Percentiles rank a stretch among this genome's conserved stretches.
phyloP scores from a whole-genome alignment of 2,329 filamentous ascomycete genomes.

The Diaporthe amygdali region DNA sequence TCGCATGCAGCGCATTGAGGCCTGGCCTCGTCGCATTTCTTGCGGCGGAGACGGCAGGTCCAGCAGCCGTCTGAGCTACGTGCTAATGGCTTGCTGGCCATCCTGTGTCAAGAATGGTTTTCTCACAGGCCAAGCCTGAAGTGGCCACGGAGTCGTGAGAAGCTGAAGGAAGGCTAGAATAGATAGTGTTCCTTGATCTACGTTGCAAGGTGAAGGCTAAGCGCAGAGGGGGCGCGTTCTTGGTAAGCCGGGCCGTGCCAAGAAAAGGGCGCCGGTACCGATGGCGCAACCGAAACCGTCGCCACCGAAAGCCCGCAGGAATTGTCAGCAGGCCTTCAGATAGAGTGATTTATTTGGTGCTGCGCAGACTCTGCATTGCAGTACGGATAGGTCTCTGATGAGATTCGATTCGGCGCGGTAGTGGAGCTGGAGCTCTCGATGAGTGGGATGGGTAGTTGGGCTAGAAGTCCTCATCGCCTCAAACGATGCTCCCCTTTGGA shows the following conservation, averaged over 20 bases:
- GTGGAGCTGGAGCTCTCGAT: neutral
- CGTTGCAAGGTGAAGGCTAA: neutral
- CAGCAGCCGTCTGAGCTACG: conserved; percentile 59
- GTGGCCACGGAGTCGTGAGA: neutral
- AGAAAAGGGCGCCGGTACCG: neutral
- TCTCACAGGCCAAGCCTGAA: neutral
- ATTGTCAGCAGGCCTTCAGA: neutral
- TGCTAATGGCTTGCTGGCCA: conserved; percentile 33
- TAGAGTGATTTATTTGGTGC: neutral
- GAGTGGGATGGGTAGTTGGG: neutral
- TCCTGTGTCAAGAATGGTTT: neutral
- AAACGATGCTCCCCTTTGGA: neutral
- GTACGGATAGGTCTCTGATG: neutral
- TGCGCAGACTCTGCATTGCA: neutral
- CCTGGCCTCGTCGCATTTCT: conserved; percentile 62
- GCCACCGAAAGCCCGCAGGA: neutral
- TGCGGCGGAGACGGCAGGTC: conserved; percentile 66
- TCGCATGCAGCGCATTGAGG: conserved; percentile 53
- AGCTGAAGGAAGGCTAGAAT: neutral
- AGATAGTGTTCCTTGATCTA: neutral
- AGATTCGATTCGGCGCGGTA: neutral
- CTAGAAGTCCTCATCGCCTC: neutral
- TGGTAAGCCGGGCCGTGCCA: conserved; percentile 1
- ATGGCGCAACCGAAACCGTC: neutral
- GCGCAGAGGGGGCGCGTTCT: neutral